Base-by-base conservation (phyloP, 371 early-diverging fungal species). In the Mucor piriformis region DNA sequence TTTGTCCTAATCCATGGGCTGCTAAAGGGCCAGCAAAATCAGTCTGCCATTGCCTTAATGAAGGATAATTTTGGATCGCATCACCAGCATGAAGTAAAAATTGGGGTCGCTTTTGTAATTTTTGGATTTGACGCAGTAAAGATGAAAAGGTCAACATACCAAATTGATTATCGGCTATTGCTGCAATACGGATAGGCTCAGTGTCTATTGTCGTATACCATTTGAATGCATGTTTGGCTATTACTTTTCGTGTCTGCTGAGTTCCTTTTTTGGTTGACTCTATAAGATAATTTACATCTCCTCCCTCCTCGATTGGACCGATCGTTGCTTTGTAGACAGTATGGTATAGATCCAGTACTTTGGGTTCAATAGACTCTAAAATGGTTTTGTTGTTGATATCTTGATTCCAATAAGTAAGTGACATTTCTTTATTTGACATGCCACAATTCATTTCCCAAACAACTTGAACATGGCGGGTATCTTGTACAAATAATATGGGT, bases 1-100 rank as follows among this genome's bases (percentile, higher is more conserved):
- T 70, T 66, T 88, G 88, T 0, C 70, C 75, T 15, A 87, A 73
- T n/a, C 73, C 73, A 56, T 72, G 76, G 34, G 78, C 67, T 0
- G 83, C 83, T 33, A 92, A 46, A 2, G 92, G 92, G 21, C 80
- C 79, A 29, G 79, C 83, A 59, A 90, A 83, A 63, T 92, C 89
- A 0, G 82, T 86, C 51, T 90, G 88, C 92, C 92, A 92, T 59
- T 84, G 84, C 21, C 83, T 78, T 16, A 86, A 60, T 6, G 77
- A 79, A 0, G 72, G 71, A 50, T 81, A 81, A 13, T 83, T 74
- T 48, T 88, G 87, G 2, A 87, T 85, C 0, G 86, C 85, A 71
- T 88, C 88, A 23, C 88, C 88, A 1, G 83, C 88, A 61, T 88
- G 88, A 18, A 88, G 53, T 27, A 88, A 55, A 47, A 83, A 81